Evolutionary conservation across 2,329 filamentous ascomycete species (phyloP).

Genomic region (Leptographium radiaticola): DNA sequence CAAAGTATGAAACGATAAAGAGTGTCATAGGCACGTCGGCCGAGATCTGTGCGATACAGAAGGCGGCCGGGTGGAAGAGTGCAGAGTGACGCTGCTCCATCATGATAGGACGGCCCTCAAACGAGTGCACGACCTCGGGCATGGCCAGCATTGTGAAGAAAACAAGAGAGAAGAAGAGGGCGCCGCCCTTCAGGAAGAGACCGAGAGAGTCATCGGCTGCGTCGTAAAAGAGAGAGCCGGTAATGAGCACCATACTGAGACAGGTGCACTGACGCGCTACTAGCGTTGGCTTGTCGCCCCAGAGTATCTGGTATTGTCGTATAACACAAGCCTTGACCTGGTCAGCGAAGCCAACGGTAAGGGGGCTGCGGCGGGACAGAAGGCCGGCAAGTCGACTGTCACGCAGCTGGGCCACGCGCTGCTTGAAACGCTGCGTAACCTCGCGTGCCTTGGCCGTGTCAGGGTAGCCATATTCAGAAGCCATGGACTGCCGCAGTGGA

Average conservation of each 20-base stretch:
- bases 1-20: slow-evolving; percentile 52
- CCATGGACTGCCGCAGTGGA: slow-evolving; percentile 34
- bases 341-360: slow-evolving; percentile 47
- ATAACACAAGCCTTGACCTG: slow-evolving; percentile 58
- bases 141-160: slow-evolving; percentile 55
- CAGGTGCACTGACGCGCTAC: slow-evolving; percentile 72
- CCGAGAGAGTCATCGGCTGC: slow-evolving; percentile 44
- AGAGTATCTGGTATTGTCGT: slow-evolving; percentile 68
- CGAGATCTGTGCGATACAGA: slow-evolving; percentile 42
- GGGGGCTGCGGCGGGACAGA: slow-evolving; percentile 36
- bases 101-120: slow-evolving; percentile 48
- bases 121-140: slow-evolving; percentile 55
- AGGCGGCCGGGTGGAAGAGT: slow-evolving; percentile 41
- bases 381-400: slow-evolving; percentile 50
- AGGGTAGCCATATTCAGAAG: slow-evolving; percentile 45
- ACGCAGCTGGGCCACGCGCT: slow-evolving; percentile 24
- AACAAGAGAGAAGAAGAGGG: slow-evolving; percentile 37
- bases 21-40: slow-evolving; percentile 50
- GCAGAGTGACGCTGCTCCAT: slow-evolving; percentile 33
- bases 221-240: slow-evolving; percentile 68
- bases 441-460: slow-evolving; percentile 31
- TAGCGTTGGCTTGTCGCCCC: slow-evolving; percentile 60
- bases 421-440: slow-evolving; percentile 38
- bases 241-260: slow-evolving; percentile 57
- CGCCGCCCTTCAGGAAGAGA: slow-evolving; percentile 44